Base-by-base conservation (phyloP, 768 basidiomycete genomes). In the Tremella yokohamensis region DNA sequence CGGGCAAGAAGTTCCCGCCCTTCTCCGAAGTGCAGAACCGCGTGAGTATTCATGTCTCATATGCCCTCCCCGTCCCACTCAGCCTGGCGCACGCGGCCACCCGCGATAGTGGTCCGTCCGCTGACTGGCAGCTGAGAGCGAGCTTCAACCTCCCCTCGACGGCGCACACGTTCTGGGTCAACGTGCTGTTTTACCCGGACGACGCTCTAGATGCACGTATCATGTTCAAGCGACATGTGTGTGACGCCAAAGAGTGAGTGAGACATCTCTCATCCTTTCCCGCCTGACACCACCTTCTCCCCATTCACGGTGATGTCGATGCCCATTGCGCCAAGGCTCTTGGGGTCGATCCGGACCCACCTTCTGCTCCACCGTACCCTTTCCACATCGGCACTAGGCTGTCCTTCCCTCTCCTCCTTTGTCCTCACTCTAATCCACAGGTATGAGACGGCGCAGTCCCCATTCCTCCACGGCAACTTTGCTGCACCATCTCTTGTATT, bases 171-270 rank as follows among this genome's bases (percentile, higher is more conserved):
- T 72, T 62, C 49, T 73, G 73, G 71, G 65, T 68, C 50, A 72
- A 76, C 50, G 73, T 72, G 38, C 57, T 69, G 13, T 42, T 74
- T 13, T 69, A 59, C 60, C 71, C 71, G 3, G 62, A 73, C 47
- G 71, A 70, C 26, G 58, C 57, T 15, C 54, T 62, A 25, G 66
- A 68, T 8, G 60, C 71, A 0, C 47, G 64, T n/a, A 73, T 73
- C 62, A 73, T 70, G 71, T 74, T 71, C 68, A 74, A 69, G 62
- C 54, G 68, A 51, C 69, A 71, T 57, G 60, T 74, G 8, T 74
- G 72, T 45, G 68, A 68, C 52, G 55, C 64, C 37, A 22, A 52
- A 11, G 75, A 76, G 75, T 76, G 52, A 69, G 75, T 72, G 24
- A 34, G 29, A 34, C 29, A 34, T 20, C 16, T 59, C 20, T 7